These are phyloP conservation scores for Phylloporus scabripes DNA, from an alignment of 768 basidiomycete genomes.

Conservation along the genomic window DNA sequence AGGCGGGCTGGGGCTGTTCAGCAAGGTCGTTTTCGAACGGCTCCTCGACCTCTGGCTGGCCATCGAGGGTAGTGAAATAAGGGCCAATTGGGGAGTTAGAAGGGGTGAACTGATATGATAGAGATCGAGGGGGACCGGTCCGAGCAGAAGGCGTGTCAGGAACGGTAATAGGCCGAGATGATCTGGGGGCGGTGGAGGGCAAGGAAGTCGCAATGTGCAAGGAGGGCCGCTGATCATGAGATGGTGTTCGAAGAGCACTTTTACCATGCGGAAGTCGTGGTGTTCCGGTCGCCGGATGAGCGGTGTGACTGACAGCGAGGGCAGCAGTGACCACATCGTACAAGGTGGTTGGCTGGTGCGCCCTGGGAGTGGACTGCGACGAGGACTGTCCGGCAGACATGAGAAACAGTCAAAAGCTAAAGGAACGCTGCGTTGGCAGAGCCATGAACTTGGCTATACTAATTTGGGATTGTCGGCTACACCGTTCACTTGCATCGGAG, in stretches of 20 bases:
- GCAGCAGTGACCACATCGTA: slow-evolving; percentile 6
- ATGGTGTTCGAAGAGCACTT: neutral
- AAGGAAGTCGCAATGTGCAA: slow-evolving; percentile 14
- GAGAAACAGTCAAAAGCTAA: neutral
- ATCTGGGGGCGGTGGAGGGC: slow-evolving; percentile 2
- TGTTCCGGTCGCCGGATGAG: neutral
- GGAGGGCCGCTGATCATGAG: slow-evolving; percentile 7
- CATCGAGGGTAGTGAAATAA: slow-evolving; percentile 22
- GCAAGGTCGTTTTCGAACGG: slow-evolving; percentile 29
- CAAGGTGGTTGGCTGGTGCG: slow-evolving; percentile 2
- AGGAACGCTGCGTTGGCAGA: neutral
- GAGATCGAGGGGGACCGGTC: slow-evolving; percentile 69
- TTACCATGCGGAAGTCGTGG: neutral
- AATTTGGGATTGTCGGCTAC: neutral
- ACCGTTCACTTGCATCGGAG: too few species aligned
- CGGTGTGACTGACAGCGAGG: neutral
- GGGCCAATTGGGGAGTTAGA: slow-evolving; percentile 37
- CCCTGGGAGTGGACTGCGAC: neutral
- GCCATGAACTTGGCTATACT: neutral
- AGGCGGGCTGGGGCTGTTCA: slow-evolving; percentile 31
- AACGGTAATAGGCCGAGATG: slow-evolving; percentile 3
- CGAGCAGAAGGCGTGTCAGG: slow-evolving; percentile 52
- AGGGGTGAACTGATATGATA: slow-evolving; percentile 59
- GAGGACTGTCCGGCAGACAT: slow-evolving; percentile 11
- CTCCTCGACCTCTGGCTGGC: slow-evolving; percentile 24